A percentile compares a stretch with the other conserved stretches of the same genome.
These are phyloP conservation scores for Leccinum subtestaceum DNA, from an alignment of 768 basidiomycete species.

Conservation along the genomic window DNA sequence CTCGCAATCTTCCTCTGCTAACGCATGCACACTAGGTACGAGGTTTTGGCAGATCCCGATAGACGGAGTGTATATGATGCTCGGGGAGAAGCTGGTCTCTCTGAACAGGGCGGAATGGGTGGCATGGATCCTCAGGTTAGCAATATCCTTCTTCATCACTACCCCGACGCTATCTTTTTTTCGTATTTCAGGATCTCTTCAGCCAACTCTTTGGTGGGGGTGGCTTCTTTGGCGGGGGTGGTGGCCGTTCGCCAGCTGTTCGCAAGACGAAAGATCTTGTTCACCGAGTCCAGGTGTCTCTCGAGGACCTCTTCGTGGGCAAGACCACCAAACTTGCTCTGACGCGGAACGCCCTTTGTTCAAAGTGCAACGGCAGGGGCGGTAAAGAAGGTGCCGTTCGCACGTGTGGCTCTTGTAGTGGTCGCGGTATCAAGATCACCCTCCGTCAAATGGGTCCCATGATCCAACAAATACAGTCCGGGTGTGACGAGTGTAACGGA, in stretches of 20 bases:
- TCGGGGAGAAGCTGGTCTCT: slow-evolving; percentile 88
- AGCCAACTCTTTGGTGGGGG: slow-evolving; percentile 92
- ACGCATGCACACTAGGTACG: slow-evolving; percentile 59
- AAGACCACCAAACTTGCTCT: slow-evolving; percentile 98
- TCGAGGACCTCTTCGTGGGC: slow-evolving; percentile 98
- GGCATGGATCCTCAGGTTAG: slow-evolving; percentile 94
- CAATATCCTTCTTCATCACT: slow-evolving; percentile 2
- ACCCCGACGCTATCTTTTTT: background rate
- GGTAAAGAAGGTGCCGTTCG: slow-evolving; percentile 96
- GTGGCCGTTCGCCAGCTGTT: slow-evolving; percentile 65
- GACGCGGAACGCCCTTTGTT: slow-evolving; percentile 91
- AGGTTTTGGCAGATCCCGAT: slow-evolving; percentile 86
- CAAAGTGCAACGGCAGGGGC: slow-evolving; percentile 92
- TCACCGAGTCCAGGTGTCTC: slow-evolving; percentile 92
- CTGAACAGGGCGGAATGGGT: slow-evolving; percentile 84
- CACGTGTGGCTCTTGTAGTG: slow-evolving; percentile 72
- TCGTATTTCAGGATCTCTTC: slow-evolving; percentile 77
- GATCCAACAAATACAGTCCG: slow-evolving; percentile 98
- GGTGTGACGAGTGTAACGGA: slow-evolving; percentile 90
- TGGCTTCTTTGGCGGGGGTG: slow-evolving; percentile 68
- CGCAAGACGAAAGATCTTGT: slow-evolving; percentile 98
- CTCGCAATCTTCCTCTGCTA: background rate
- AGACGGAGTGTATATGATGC: slow-evolving; percentile 83
- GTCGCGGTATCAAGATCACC: slow-evolving; percentile 87
- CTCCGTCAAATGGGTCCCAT: slow-evolving; percentile 98